A percentile compares a stretch with the other conserved stretches of the same genome.
These are phyloP conservation scores for Filosporella fistucella DNA, from an alignment of 495 filamentous ascomycete genomes.

Conservation along the genomic window DNA sequence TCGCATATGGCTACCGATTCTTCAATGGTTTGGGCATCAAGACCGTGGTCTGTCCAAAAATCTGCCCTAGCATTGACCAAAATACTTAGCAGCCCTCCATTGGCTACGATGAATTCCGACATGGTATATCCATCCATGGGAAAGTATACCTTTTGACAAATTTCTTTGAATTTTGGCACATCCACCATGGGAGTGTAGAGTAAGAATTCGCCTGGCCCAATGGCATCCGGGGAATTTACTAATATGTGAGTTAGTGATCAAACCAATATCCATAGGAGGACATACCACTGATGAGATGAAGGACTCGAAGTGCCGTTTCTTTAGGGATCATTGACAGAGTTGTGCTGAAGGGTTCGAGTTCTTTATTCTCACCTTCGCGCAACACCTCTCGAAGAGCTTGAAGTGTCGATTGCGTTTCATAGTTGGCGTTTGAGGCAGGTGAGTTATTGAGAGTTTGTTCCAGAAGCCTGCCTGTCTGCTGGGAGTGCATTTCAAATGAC, in stretches of 20 bases:
- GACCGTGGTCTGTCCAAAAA: not conserved
- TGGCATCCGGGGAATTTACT: not conserved
- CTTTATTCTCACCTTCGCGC: not conserved
- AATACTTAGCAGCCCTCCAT: slow-evolving; percentile 2
- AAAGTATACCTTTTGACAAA: slow-evolving; percentile 11
- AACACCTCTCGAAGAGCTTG: not conserved
- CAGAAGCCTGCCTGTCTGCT: slow-evolving; percentile 5
- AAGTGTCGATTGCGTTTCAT: not conserved
- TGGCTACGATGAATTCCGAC: slow-evolving; percentile 3
- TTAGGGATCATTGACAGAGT: not conserved
- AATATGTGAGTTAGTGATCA: not conserved
- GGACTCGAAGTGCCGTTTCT: not conserved
- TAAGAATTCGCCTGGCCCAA: not conserved
- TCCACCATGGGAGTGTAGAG: not conserved
- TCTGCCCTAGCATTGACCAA: not conserved
- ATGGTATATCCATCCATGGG: slow-evolving; percentile 5
- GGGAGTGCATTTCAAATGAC: slow-evolving; percentile 9
- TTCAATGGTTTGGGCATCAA: not conserved
- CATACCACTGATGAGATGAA: not conserved
- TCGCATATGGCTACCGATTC: not conserved
- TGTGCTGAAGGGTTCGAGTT: not conserved
- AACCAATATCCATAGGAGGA: not conserved
- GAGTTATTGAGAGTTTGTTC: slow-evolving; percentile 4
- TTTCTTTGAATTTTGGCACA: not conserved
- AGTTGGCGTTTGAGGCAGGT: not conserved